These are phyloP conservation scores for Plasmodiophora brassicae DNA, from an alignment of 208 protist genomes.

Conservation along the genomic window DNA sequence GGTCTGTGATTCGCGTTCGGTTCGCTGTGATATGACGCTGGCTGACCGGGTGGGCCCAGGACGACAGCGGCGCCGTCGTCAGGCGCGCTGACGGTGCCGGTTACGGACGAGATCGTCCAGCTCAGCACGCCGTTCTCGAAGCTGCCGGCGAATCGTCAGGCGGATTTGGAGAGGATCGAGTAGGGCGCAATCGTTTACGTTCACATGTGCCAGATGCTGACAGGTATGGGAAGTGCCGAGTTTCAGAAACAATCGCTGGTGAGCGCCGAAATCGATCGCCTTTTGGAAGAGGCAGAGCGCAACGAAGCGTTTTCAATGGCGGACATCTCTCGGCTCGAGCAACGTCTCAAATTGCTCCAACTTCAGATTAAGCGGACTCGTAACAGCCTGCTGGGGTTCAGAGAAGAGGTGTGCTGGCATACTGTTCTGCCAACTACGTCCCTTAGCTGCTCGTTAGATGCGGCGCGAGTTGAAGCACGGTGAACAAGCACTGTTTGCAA, in stretches of 20 bases:
- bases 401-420: neutral
- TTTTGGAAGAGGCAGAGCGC: neutral
- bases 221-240: neutral
- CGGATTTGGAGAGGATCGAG: neutral
- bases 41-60: too few relatives aligned
- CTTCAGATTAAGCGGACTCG: neutral
- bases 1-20: too few relatives aligned
- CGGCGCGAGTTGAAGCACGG: constrained; percentile 10
- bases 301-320: neutral
- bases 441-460: neutral
- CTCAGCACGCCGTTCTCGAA: neutral
- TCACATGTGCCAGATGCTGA: neutral
- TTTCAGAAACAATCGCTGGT: neutral
- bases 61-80: too few relatives aligned
- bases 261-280: constrained; percentile 20
- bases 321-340: neutral
- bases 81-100: too few relatives aligned
- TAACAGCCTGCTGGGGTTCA: neutral
- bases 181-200: neutral
- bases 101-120: too few relatives aligned
- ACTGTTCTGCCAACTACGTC: neutral
- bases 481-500: constrained; percentile 14
- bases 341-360: neutral
- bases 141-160: neutral
- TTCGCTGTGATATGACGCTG: too few relatives aligned